These are phyloP conservation scores for Aspergillus costaricaensis DNA, from an alignment of 2,329 filamentous ascomycete genomes.

Conservation along the genomic window DNA sequence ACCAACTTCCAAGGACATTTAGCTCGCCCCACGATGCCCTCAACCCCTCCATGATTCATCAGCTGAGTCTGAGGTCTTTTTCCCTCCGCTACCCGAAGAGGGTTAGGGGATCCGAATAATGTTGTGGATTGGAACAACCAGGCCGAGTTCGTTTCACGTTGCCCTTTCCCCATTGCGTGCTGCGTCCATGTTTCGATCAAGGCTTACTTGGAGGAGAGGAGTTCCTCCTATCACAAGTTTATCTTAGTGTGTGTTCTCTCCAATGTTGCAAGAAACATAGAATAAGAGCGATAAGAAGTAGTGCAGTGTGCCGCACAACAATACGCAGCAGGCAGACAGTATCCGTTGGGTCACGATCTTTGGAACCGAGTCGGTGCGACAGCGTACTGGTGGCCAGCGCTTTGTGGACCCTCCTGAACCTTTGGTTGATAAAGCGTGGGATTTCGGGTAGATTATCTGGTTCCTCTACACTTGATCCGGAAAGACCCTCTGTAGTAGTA, in stretches of 20 bases:
- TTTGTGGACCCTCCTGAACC: not conserved
- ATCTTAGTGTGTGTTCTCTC: not conserved
- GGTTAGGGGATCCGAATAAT: not conserved
- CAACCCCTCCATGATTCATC: constrained; percentile 32
- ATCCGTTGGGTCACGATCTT: not conserved
- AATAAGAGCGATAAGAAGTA: not conserved
- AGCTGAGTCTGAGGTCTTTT: constrained; percentile 29
- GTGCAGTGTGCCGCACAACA: too few relatives aligned
- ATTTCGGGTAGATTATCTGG: not conserved
- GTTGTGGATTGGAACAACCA: not conserved
- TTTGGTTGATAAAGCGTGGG: not conserved
- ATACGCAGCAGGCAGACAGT: not conserved
- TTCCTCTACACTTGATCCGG: too few relatives aligned
- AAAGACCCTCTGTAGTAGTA: too few relatives aligned
- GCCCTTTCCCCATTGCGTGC: not conserved
- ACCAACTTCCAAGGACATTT: constrained; percentile 25
- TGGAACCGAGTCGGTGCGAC: constrained; percentile 2
- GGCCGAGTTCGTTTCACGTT: not conserved
- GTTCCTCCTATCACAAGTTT: not conserved
- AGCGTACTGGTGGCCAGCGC: not conserved
- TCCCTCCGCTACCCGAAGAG: not conserved
- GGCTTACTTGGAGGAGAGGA: not conserved
- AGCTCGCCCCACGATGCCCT: constrained; percentile 32
- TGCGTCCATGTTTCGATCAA: not conserved
- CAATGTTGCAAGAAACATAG: not conserved